These are phyloP conservation scores for Paragyromitra xinjiangensis DNA, from an alignment of 495 filamentous ascomycete genomes.

Conservation along the genomic window DNA sequence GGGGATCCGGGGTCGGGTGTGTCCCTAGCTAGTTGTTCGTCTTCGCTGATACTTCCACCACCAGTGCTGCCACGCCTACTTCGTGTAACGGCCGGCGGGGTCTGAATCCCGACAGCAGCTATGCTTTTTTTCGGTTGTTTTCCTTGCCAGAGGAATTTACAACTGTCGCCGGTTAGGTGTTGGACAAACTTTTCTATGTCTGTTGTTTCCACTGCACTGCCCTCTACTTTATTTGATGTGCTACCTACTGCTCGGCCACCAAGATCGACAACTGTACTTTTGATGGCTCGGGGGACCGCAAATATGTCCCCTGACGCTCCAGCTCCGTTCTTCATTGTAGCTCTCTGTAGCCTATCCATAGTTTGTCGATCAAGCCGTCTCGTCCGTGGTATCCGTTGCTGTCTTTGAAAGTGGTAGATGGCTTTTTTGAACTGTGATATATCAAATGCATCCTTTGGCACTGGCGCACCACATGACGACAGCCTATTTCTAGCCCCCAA, in stretches of 20 bases:
- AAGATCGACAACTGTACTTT: conserved; percentile 92
- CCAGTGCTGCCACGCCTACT: conserved; percentile 62
- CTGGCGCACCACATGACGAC: conserved; percentile 77
- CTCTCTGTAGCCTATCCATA: conserved; percentile 77
- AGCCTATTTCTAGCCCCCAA: conserved; percentile 90
- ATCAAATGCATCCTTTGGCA: conserved; percentile 93
- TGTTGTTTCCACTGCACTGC: conserved; percentile 88
- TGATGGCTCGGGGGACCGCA: conserved; percentile 87
- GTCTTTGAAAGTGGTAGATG: conserved; percentile 87
- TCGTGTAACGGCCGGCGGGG: conserved; percentile 26
- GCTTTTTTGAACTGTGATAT: conserved; percentile 80
- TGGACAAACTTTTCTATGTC: conserved; percentile 85
- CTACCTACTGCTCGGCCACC: conserved; percentile 94
- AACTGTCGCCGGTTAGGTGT: conserved; percentile 76
- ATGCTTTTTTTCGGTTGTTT: conserved; percentile 73
- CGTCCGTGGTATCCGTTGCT: conserved; percentile 79
- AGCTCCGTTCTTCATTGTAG: conserved; percentile 86
- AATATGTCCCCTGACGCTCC: conserved; percentile 71
- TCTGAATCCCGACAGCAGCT: conserved; percentile 29
- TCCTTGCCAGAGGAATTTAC: conserved; percentile 94
- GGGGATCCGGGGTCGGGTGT: conserved; percentile 37
- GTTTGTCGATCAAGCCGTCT: conserved; percentile 84
- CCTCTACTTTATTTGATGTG: conserved; percentile 79
- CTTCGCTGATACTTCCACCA: conserved; percentile 67
- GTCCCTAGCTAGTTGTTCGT: conserved; percentile 60